Evolutionary conservation across 1,284 basidiomycete genomes (phyloP).

Genomic region (Boletellus deceptivus): DNA sequence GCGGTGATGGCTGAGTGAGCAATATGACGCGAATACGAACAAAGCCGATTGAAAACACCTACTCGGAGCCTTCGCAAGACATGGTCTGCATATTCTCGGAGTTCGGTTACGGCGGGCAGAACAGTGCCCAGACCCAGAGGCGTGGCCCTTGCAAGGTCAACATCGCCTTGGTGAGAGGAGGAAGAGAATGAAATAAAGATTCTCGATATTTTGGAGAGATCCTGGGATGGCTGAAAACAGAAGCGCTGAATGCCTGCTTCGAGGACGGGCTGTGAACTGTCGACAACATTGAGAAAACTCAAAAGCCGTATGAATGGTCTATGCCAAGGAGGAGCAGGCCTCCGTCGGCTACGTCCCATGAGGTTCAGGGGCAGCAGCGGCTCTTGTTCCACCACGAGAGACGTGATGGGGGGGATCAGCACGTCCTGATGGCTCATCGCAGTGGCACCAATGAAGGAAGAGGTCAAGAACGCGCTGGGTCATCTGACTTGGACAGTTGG

Average conservation of each 20-base stretch:
- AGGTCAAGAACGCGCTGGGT: conserved; percentile 2
- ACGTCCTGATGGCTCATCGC: not conserved
- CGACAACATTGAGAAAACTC: conserved; percentile 4
- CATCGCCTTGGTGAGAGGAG: conserved; percentile 4
- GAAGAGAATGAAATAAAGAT: conserved; percentile 13
- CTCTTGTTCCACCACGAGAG: not conserved
- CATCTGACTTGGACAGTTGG: conserved; percentile 10
- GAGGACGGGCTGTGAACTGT: not conserved
- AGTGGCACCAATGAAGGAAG: conserved; percentile 14
- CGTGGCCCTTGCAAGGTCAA: conserved; percentile 12
- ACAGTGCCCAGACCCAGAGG: not conserved
- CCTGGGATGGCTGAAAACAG: conserved; percentile 20
- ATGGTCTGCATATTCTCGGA: conserved; percentile 9
- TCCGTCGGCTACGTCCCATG: not conserved
- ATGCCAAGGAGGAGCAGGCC: conserved; percentile 5
- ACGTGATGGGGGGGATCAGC: conserved; percentile 6
- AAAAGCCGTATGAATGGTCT: conserved; percentile 15
- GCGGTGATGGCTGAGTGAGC: not conserved
- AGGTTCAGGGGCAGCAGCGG: not conserved
- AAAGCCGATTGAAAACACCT: not conserved
- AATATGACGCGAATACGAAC: not conserved
- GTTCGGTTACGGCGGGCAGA: conserved; percentile 2
- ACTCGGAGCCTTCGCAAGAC: conserved; percentile 12
- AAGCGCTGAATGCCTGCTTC: not conserved
- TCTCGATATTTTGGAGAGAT: conserved; percentile 17